phyloP scores from a whole-genome alignment of 2,329 filamentous ascomycete genomes.

The Aphanocladium album region DNA sequence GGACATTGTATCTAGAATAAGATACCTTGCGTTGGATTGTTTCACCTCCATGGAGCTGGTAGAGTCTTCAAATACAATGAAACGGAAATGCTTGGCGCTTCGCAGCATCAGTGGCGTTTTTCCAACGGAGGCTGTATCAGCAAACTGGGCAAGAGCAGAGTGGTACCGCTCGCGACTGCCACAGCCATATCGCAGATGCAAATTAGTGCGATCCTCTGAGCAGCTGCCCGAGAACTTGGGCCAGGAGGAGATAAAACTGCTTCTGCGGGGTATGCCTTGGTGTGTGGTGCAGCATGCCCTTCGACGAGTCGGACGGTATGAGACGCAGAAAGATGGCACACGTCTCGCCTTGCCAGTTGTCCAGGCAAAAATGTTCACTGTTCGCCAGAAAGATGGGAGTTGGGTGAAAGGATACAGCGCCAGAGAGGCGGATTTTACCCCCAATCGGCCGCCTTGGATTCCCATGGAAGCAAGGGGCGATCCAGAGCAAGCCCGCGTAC shows the following conservation, averaged over 20 bases:
- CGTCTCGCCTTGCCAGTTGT: background rate
- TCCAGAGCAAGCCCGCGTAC: background rate
- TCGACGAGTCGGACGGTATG: background rate
- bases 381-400: background rate
- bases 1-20: background rate
- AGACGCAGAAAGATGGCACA: background rate
- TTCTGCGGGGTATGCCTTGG: background rate
- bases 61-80: background rate
- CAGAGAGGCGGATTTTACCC: background rate
- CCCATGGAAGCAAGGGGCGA: background rate
- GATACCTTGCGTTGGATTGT: background rate
- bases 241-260: background rate
- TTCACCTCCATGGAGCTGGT: background rate
- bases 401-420: background rate
- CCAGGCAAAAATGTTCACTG: background rate
- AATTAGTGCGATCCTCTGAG: background rate
- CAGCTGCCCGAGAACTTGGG: background rate
- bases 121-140: background rate
- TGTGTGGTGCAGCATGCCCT: background rate
- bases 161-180: background rate
- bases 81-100: background rate
- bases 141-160: background rate
- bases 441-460: background rate
- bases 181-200: background rate
- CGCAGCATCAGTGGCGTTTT: background rate